A percentile compares a stretch with the other conserved stretches of the same genome.
Conservation (phyloP, 2,329 filamentous ascomycete genomes). For the Onygenales sp. region DNA sequence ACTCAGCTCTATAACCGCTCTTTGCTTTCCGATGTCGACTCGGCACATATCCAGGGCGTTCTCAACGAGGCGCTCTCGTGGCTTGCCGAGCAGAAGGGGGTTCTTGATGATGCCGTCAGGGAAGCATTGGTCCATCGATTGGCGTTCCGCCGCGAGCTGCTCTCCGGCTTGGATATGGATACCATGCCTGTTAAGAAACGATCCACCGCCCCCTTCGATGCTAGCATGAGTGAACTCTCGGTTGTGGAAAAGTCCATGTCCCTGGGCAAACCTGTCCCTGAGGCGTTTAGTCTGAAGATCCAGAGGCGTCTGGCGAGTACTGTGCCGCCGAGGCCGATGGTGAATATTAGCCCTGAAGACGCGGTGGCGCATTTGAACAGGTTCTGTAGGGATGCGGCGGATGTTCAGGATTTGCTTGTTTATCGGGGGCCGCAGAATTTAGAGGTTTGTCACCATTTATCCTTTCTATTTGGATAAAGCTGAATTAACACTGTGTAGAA, state of each 20-base stretch:
- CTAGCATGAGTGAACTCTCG: constrained; percentile 38
- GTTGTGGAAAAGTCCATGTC: constrained; percentile 50
- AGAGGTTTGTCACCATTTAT: constrained; percentile 42
- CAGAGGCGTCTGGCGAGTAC: constrained; percentile 89
- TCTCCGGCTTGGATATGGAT: constrained; percentile 31
- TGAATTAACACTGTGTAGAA: neutral
- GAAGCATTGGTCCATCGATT: constrained; percentile 57
- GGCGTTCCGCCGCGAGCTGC: constrained; percentile 49
- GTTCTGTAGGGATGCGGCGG: constrained; percentile 62
- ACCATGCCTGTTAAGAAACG: constrained; percentile 21
- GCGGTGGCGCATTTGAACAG: constrained; percentile 60
- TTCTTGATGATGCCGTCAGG: constrained; percentile 28
- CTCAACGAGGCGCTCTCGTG: constrained; percentile 48
- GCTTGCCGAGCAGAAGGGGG: constrained; percentile 30
- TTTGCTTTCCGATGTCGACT: constrained; percentile 57
- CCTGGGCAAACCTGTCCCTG: constrained; percentile 56
- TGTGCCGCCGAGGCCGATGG: constrained; percentile 83
- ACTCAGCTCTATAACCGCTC: constrained; percentile 80
- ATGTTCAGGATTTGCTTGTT: constrained; percentile 57
- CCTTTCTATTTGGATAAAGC: neutral
- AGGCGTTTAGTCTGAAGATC: constrained; percentile 82
- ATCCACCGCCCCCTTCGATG: constrained; percentile 19
- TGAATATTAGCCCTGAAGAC: constrained; percentile 63
- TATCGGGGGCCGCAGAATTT: constrained; percentile 61
- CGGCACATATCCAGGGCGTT: constrained; percentile 45